Evolutionary conservation across 805 yeast genomes (phyloP).

Genomic region (Candida wancherniae): DNA sequence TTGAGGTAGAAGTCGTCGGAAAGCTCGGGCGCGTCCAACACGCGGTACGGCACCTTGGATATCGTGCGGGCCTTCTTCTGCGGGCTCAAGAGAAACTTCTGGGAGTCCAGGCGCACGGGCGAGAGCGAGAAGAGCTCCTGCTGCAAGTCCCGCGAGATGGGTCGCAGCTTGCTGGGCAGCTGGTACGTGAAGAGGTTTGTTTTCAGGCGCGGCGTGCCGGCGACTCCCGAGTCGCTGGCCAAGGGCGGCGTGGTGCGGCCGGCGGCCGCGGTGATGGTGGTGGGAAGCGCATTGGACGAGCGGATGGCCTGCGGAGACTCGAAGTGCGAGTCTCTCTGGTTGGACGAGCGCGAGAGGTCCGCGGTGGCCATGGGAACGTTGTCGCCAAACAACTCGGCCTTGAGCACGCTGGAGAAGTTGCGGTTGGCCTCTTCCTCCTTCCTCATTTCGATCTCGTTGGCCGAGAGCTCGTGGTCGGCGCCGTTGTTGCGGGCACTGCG

Average conservation of each 20-base stretch:
- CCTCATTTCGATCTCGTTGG: conserved; percentile 61
- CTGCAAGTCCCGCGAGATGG: conserved; percentile 58
- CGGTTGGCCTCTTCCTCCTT: conserved; percentile 79
- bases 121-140: conserved; percentile 75
- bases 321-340: conserved; percentile 1
- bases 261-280: conserved; percentile 3
- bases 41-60: conserved; percentile 84
- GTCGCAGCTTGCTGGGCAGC: conserved; percentile 62
- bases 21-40: conserved; percentile 91
- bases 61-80: conserved; percentile 73
- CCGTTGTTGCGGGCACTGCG: conserved; percentile 12
- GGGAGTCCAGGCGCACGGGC: conserved; percentile 87
- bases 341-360: conserved; percentile 16
- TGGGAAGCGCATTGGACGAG: conserved; percentile 6
- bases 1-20: conserved; percentile 92
- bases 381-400: conserved; percentile 89
- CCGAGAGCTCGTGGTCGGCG: conserved; percentile 22
- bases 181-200: conserved; percentile 71
- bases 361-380: conserved; percentile 56
- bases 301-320: conserved; percentile 7
- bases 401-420: conserved; percentile 79
- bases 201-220: conserved; percentile 38
- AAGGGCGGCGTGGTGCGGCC: conserved; percentile 23
- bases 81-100: conserved; percentile 73
- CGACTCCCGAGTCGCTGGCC: conserved; percentile 7